phyloP scores from a whole-genome alignment of 345 rosid genomes.

The Brassica rapa region DNA sequence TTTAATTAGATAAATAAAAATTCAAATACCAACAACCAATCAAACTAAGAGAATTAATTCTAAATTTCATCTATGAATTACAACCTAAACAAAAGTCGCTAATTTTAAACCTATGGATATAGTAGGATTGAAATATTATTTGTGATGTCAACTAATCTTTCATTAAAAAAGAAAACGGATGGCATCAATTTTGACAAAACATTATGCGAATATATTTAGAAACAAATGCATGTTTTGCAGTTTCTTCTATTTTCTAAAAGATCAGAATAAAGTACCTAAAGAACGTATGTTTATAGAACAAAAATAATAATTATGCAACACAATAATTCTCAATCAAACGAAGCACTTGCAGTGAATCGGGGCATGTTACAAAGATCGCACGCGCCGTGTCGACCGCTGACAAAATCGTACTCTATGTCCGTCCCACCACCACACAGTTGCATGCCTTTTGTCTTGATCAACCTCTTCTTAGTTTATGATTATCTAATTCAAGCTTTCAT shows the following conservation, averaged over 20 bases:
- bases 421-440: constrained; percentile 21
- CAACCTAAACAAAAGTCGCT: no score
- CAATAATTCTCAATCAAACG: constrained; percentile 23
- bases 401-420: constrained; percentile 35
- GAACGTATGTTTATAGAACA: neutral
- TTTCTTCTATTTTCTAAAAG: neutral
- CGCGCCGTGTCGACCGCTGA: constrained; percentile 41
- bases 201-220: neutral
- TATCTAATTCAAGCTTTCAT: neutral
- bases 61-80: no score
- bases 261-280: neutral
- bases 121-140: no score
- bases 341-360: constrained; percentile 35
- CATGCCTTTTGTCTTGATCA: constrained; percentile 27
- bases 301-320: neutral
- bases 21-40: no score
- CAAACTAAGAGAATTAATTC: no score
- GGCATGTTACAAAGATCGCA: constrained; percentile 39
- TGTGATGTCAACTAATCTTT: neutral
- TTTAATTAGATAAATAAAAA: no score
- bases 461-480: neutral
- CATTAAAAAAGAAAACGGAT: neutral
- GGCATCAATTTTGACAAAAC: neutral
- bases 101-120: no score
- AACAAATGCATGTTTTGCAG: neutral